Base-by-base conservation (phyloP, 208 protist species). In the Trypanosoma rangeli region DNA sequence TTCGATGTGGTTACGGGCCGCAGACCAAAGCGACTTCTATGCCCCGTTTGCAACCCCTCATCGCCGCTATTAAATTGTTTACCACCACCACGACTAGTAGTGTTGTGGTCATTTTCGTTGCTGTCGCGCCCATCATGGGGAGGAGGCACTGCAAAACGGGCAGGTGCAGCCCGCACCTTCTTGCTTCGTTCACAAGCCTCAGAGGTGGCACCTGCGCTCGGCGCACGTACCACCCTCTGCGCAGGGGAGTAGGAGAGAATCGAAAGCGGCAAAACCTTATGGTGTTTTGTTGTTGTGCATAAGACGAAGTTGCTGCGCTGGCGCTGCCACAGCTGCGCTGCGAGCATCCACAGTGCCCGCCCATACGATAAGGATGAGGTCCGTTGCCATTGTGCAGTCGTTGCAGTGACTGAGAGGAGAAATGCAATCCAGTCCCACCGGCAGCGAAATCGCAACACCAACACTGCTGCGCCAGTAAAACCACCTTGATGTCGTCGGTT, bases 281-380 rank as follows among this genome's bases (percentile, higher is more conserved):
- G 31, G 31, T 70, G 64, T 52, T 60, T 70, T 29, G 54, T 54
- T 15, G 22, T 10, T 29, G 26, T 5, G 4, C 29, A 48, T 26
- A 31, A 48, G 16, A 29, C 5, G 16, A n/a, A 22, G 46, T 42
- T 55, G 4, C 76, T 71, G 13, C 75, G 79, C 3, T 78, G 75
- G 9, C 70, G 59, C 29, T 77, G 79, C 39, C 78, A 71, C 4
- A 81, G 80, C 50, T 84, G 79, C 37, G 69, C 79, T n/a, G 85
- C 83, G 18, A 94, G 72, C 64, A 92, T 71, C 89, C 89, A 94
- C 64, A 94, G 74, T n/a, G 68, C 78, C 1, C 89, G 83, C 20
- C 89, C 89, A 75, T 86, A 90, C 12, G 83, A 82, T 24, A 93
- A 58, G 5, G 63, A 26, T 61, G 37, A 5, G 8, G 24, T 20